Percentiles rank a stretch among this genome's conserved stretches.
Evolutionary conservation across 129 eudicot species (phyloP).

Genomic region (Heracleum sosnowskyi): DNA sequence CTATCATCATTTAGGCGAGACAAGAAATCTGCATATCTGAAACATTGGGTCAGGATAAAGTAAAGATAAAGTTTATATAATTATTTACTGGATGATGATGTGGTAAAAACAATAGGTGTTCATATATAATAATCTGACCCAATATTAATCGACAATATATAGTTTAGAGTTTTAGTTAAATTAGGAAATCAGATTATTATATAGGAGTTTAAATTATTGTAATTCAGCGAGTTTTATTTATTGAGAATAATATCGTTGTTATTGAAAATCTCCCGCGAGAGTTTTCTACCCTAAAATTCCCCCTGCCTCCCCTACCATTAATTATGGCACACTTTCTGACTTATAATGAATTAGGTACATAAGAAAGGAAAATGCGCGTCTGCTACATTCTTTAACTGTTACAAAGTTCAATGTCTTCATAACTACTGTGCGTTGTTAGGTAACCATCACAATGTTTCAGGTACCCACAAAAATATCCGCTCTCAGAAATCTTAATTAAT

Average conservation of each 20-base stretch:
- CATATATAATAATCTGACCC: too few species aligned
- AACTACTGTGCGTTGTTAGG: background rate
- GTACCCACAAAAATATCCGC: background rate
- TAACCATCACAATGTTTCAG: background rate
- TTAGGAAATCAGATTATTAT: too few species aligned
- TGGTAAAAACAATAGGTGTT: too few species aligned
- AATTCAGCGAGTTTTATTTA: too few species aligned
- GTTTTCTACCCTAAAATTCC: too few species aligned
- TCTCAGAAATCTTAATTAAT: background rate
- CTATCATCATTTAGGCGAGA: slow-evolving; percentile 91
- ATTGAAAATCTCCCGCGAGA: too few species aligned
- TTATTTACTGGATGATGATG: background rate
- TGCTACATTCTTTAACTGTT: background rate
- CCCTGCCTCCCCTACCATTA: background rate
- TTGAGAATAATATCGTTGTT: too few species aligned
- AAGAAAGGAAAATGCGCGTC: background rate
- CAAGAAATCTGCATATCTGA: slow-evolving; percentile 93
- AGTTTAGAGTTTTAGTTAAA: too few species aligned
- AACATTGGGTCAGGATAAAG: slow-evolving; percentile 19
- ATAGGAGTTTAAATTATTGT: too few species aligned
- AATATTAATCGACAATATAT: too few species aligned
- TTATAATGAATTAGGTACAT: background rate
- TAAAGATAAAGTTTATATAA: background rate
- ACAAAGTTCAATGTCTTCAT: background rate
- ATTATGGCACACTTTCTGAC: background rate